Evolutionary conservation across 78 protist species (phyloP), one percentile per base, ranked within the genome.

Genomic region (Dictyostelium purpureum): DNA sequence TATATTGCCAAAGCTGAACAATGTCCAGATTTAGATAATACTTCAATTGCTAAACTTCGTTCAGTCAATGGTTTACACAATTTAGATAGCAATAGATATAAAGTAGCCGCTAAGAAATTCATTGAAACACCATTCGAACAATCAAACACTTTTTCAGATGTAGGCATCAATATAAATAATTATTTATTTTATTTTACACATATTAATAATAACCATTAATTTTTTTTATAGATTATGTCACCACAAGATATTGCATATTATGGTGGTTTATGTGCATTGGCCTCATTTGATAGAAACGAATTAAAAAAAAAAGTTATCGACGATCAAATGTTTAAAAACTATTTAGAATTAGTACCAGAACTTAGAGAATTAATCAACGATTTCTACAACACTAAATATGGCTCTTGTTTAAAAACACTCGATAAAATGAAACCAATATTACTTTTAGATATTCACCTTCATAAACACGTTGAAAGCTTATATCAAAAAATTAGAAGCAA

Each of bases 261-360:
- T 90, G 98, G 97, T 43, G 97, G 95, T 2, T 71, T 97, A 6
- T 96, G 97, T 69, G 96, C 97, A 28, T 93, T 97, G 77, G 98
- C 98, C 35, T 74, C 98, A 24, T 94, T 97, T 80, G 95, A 88
- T 73, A 70, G 98, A 43, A 31, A 31, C 9, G 99, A 97, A 38
- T 88, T 96, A 45, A 45, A 38, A n/a, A 89, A 70, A 37, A 89
- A 89, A 21, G 94, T 85, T 18, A 65, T 81, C 43, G 93, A 89
- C 47, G 77, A 88, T 71, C 31, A 90, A n/a, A 54, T 66, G 19
- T 96, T 97, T 79, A 95, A 90, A 88, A 26, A 79, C 49, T 70
- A 89, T 45, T 78, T 96, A 52, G 97, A 97, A 57, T 85, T 95
- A 45, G 87, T 59, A 38, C 97, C 97, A 28, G 93, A 89, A 52